These are phyloP conservation scores for Raddia guianensis DNA, from an alignment of 176 grass and related monocot species.

Conservation along the genomic window DNA sequence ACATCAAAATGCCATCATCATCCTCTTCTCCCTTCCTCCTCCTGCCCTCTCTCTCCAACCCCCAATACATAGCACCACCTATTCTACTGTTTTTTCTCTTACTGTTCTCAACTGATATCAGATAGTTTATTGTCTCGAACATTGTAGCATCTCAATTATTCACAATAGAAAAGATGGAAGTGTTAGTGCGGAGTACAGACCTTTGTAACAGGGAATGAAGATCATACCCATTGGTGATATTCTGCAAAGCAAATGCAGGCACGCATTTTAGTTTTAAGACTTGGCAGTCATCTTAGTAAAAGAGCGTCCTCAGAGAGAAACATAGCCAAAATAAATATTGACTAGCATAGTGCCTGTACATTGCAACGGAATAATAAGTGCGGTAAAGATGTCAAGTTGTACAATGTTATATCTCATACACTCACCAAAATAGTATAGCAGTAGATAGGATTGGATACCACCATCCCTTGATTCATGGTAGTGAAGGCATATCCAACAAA, in stretches of 20 bases:
- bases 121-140: background rate
- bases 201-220: conserved; percentile 99
- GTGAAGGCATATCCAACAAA: too few species aligned
- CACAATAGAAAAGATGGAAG: background rate
- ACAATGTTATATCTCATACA: too few species aligned
- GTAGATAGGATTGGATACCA: too few species aligned
- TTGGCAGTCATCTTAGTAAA: background rate
- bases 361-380: too few species aligned
- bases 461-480: too few species aligned
- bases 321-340: background rate
- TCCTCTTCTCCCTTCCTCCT: too few species aligned
- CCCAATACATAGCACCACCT: too few species aligned
- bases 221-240: conserved; percentile 97
- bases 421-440: too few species aligned
- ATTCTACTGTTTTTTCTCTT: background rate
- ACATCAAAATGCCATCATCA: too few species aligned
- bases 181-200: conserved; percentile 44
- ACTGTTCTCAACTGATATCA: background rate
- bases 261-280: background rate
- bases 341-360: too few species aligned
- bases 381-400: too few species aligned
- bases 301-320: background rate
- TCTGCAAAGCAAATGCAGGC: conserved; percentile 49
- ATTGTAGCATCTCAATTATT: background rate
- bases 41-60: too few species aligned